These are phyloP conservation scores for Podila epigama DNA, from an alignment of 192 early-diverging fungal species.

Conservation along the genomic window DNA sequence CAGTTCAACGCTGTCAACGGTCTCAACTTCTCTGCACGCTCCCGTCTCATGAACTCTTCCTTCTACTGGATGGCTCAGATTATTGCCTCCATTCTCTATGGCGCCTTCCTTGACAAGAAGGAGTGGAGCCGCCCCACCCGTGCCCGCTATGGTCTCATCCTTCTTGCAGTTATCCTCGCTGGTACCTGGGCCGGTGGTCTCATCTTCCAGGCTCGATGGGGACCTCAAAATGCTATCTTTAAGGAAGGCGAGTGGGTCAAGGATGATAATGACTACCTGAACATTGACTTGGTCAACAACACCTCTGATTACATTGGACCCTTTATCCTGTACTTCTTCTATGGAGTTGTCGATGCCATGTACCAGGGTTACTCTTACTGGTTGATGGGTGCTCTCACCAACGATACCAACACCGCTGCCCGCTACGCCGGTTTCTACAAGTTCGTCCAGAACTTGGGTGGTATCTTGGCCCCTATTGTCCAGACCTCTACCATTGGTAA, in stretches of 20 bases:
- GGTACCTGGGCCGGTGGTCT: constrained; percentile 70
- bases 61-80: constrained; percentile 84
- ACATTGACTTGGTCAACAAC: constrained; percentile 27
- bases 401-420: constrained; percentile 76
- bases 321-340: constrained; percentile 75
- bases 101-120: constrained; percentile 66
- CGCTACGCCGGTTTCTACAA: constrained; percentile 70
- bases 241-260: neutral
- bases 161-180: constrained; percentile 55
- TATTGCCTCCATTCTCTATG: constrained; percentile 65
- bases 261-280: constrained; percentile 30
- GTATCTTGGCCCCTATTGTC: constrained; percentile 44
- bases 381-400: constrained; percentile 86
- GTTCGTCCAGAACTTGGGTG: constrained; percentile 48
- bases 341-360: constrained; percentile 82
- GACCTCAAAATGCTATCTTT: constrained; percentile 3
- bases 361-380: constrained; percentile 85
- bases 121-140: constrained; percentile 64
- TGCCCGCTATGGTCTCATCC: constrained; percentile 65
- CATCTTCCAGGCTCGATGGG: constrained; percentile 63
- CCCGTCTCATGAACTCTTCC: constrained; percentile 73
- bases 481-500: constrained; percentile 34
- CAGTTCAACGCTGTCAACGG: constrained; percentile 65
- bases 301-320: constrained; percentile 57
- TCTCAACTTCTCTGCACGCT: constrained; percentile 66